Conservation (phyloP, 2,329 filamentous ascomycete genomes). For the Colletotrichum lindemuthianum region DNA sequence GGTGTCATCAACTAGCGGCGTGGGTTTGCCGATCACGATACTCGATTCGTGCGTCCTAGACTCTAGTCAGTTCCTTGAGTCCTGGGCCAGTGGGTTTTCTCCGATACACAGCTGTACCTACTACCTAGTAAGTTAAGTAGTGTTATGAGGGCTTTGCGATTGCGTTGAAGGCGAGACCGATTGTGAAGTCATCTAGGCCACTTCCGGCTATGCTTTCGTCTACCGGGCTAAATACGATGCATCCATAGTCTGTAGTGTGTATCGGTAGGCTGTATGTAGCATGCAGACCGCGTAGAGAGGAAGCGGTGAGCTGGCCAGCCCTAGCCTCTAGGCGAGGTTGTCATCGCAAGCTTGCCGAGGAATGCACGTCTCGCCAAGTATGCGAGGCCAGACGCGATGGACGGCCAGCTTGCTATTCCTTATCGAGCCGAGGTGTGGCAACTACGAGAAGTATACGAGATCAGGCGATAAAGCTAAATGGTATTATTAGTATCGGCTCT, state of each 20-base stretch:
- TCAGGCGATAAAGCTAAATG: no score
- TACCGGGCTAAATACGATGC: background rate
- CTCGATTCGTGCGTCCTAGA: background rate
- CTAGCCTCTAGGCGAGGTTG: no score
- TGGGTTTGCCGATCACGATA: background rate
- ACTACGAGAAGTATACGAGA: no score
- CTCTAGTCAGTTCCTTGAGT: background rate
- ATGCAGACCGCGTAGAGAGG: background rate
- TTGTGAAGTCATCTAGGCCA: constrained; percentile 10
- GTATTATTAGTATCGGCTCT: no score
- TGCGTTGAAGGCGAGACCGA: background rate
- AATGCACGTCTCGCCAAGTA: no score
- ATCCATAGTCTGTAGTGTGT: constrained; percentile 9
- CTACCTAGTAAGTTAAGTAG: no score
- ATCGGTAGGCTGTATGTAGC: background rate
- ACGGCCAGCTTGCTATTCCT: no score
- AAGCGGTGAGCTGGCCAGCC: no score
- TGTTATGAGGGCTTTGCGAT: constrained; percentile 3
- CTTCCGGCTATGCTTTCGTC: background rate
- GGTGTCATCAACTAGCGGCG: background rate
- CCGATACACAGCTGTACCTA: background rate
- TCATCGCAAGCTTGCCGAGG: no score
- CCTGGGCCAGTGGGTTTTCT: constrained; percentile 6
- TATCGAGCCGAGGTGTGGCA: no score
- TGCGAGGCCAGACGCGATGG: no score